A percentile compares a stretch with the other conserved stretches of the same genome.
phyloP scores from a whole-genome alignment of 1,284 basidiomycete genomes.

The Leccinum fallax region DNA sequence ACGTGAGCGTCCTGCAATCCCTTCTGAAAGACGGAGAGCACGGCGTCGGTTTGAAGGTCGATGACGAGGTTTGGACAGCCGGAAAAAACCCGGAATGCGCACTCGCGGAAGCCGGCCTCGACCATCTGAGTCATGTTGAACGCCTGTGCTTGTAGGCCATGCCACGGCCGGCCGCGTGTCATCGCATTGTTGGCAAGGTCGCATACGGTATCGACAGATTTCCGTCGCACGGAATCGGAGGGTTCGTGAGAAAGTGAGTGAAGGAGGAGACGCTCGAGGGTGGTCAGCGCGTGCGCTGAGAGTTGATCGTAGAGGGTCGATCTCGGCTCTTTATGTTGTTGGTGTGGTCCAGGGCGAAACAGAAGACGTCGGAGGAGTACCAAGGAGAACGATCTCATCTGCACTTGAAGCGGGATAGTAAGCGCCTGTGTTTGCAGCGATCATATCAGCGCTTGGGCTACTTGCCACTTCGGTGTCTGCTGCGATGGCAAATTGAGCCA shows the following conservation, averaged over 20 bases:
- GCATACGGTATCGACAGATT: conserved; percentile 70
- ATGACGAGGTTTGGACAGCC: conserved; percentile 71
- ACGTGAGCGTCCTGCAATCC: conserved; percentile 65
- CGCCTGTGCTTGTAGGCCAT: conserved; percentile 68
- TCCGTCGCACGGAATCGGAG: conserved; percentile 57
- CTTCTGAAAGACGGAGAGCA: conserved; percentile 61
- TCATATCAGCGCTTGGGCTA: conserved; percentile 15
- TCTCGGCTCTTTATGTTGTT: conserved; percentile 38
- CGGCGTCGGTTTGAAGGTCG: conserved; percentile 69
- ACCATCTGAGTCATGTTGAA: conserved; percentile 62
- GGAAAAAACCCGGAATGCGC: conserved; percentile 62
- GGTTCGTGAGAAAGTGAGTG: conserved; percentile 66
- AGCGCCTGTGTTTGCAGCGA: conserved; percentile 10
- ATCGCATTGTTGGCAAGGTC: conserved; percentile 76
- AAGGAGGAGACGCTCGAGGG: conserved; percentile 70
- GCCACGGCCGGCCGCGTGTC: conserved; percentile 74
- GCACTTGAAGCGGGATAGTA: conserved; percentile 15
- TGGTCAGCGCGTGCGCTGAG: conserved; percentile 60
- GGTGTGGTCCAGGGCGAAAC: conserved; percentile 53
- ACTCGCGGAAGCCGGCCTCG: conserved; percentile 44
- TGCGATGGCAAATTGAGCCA: conserved; percentile 71
- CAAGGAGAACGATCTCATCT: conserved; percentile 83
- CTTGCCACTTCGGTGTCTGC: conserved; percentile 75
- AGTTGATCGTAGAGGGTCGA: conserved; percentile 73
- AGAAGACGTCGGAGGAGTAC: conserved; percentile 75